phyloP scores from a whole-genome alignment of 176 grass and related monocot species.

The Dactylis glomerata region DNA sequence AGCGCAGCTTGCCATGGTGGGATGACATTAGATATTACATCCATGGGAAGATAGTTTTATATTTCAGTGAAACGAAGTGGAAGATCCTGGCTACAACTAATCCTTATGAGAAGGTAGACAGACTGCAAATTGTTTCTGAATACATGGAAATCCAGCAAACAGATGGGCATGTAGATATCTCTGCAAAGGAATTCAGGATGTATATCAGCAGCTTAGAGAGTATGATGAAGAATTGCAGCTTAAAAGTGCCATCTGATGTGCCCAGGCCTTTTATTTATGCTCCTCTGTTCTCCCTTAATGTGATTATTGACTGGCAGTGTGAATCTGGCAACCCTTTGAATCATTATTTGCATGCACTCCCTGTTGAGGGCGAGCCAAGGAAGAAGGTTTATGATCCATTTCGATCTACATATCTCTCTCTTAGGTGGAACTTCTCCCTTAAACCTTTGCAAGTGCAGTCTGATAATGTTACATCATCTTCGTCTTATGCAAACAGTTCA shows the following conservation, averaged over 20 bases:
- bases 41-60: constrained; percentile 83
- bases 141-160: constrained; percentile 97
- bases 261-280: constrained; percentile 79
- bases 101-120: constrained; percentile 93
- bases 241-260: constrained; percentile 64
- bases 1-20: constrained; percentile 99
- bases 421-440: constrained; percentile 97
- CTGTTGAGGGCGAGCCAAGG: constrained; percentile 74
- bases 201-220: constrained; percentile 91
- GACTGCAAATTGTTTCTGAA: constrained; percentile 89
- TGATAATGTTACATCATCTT: constrained; percentile 49
- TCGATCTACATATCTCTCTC: constrained; percentile 96
- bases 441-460: constrained; percentile 49
- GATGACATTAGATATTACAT: constrained; percentile 98
- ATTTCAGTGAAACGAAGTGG: constrained; percentile 86
- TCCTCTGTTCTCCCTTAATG: constrained; percentile 87
- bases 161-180: constrained; percentile 84
- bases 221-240: constrained; percentile 86
- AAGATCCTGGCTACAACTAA: constrained; percentile 86
- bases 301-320: constrained; percentile 96
- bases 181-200: constrained; percentile 91
- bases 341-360: constrained; percentile 98
- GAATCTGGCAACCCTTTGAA: constrained; percentile 85
- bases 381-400: constrained; percentile 94
- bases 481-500: constrained; percentile 54